Base-by-base conservation (phyloP, 2,329 filamentous ascomycete species). In the Arthroderma uncinatum region DNA sequence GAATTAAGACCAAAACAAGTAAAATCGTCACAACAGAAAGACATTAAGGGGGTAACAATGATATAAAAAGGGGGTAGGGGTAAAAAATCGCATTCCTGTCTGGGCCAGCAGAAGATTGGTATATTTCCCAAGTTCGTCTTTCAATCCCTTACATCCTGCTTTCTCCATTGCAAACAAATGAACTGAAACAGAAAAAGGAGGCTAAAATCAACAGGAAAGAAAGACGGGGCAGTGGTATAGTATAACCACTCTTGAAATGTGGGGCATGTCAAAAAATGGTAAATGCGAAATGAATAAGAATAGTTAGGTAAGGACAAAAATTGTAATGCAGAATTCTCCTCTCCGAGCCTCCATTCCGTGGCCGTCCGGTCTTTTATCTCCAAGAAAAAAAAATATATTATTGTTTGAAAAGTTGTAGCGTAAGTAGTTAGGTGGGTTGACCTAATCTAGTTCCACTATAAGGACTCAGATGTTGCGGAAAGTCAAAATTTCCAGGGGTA, bases 91-190 rank as follows among this genome's bases (percentile, higher is more conserved):
- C 14, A 50, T 34, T 50, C 47, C 28, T 16, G 25, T 50, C 47
- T 50, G 47, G 47, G n/a, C 47, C 47, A 50, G 47, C 47, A 50
- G 47, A 50, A 33, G 6, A 30, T 50, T 19, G n/a, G 10, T 33
- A 33, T 25, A 10, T 23, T 50, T 34, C 28, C 28, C 28, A 16
- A 50, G 9, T 16, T 50, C n/a, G 47, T 50, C 10, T 33, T 33
- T 33, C n/a, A 50, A 33, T 16, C 47, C 47, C 14, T 16, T 21
- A 33, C 47, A 33, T 47, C 40, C 21, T 21, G 12, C 8, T 33
- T 50, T 50, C 25, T 16, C 25, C 12, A 8, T 50, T 50, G 23
- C 25, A 34, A 30, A 12, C 9, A 4, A 9, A 37, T 2, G 2
- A 33, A 34, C 10, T 30, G 47, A 34, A 9, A 42, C 6, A 16